A percentile compares a stretch with the other conserved stretches of the same genome.
Conservation (phyloP, 441 rosid species). For the Gossypium davidsonii region DNA sequence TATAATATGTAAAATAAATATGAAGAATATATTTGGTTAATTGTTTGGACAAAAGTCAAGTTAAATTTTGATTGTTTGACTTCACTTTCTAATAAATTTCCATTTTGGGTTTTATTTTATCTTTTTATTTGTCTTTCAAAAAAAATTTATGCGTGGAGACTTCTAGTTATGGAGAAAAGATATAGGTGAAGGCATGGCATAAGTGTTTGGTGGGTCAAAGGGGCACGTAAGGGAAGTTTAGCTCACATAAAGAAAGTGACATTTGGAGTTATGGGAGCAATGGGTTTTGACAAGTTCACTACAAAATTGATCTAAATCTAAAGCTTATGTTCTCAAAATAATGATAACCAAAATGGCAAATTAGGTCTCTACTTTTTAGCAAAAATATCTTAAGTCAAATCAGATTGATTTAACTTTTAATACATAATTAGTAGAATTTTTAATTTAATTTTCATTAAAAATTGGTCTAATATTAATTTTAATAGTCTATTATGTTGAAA, state of each 20-base stretch:
- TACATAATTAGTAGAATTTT: background rate
- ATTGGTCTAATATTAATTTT: too few species aligned
- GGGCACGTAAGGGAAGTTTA: constrained; percentile 26
- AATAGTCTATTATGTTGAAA: too few species aligned
- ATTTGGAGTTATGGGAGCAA: background rate
- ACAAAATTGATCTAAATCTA: background rate
- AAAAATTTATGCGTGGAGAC: background rate
- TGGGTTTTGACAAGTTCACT: background rate
- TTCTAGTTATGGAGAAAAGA: background rate
- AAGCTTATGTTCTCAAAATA: background rate
- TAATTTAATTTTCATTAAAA: too few species aligned
- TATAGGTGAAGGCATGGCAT: background rate
- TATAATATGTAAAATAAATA: too few species aligned
- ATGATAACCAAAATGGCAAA: background rate
- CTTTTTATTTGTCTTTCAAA: background rate
- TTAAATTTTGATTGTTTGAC: background rate
- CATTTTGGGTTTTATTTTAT: background rate
- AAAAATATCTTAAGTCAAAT: background rate
- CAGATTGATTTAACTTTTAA: background rate
- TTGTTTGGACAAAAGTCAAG: too few species aligned
- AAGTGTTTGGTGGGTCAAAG: constrained; percentile 27
- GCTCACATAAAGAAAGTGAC: constrained; percentile 1
- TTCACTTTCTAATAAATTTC: background rate
- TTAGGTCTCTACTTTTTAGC: background rate
- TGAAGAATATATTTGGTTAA: too few species aligned